Conservation (phyloP, 495 filamentous ascomycete genomes). For the Penicillium longicatenatum region DNA sequence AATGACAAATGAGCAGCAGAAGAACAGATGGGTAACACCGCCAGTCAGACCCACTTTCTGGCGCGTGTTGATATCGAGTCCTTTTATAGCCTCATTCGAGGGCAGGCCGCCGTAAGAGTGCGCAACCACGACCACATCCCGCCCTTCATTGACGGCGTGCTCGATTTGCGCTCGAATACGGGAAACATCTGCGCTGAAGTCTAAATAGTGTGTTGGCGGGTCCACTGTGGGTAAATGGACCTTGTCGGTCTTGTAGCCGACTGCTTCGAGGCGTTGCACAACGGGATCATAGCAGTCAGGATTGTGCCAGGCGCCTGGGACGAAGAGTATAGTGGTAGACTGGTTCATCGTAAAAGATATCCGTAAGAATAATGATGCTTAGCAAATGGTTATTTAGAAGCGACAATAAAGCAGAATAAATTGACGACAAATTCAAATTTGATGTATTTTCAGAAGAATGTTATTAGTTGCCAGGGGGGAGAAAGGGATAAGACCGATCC, state of each 20-base stretch:
- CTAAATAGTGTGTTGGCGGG: neutral
- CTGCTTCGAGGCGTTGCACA: conserved; percentile 31
- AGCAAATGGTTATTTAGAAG: too few relatives aligned
- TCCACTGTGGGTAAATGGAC: conserved; percentile 22
- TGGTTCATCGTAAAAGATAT: neutral
- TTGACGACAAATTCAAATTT: too few relatives aligned
- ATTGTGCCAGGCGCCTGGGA: conserved; percentile 52
- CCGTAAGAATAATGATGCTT: too few relatives aligned
- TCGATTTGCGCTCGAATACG: conserved; percentile 15
- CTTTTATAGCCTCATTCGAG: conserved; percentile 42
- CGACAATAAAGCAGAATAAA: too few relatives aligned
- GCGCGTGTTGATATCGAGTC: conserved; percentile 35
- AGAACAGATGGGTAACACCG: conserved; percentile 43
- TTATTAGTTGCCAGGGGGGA: neutral
- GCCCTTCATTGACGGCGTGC: conserved; percentile 25
- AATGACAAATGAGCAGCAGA: conserved; percentile 35
- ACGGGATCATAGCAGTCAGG: conserved; percentile 36
- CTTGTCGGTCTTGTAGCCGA: conserved; percentile 38
- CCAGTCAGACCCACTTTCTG: conserved; percentile 31
- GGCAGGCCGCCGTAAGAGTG: conserved; percentile 43
- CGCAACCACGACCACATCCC: conserved; percentile 42
- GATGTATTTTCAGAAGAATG: neutral
- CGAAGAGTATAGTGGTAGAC: conserved; percentile 36
- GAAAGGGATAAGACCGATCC: neutral
- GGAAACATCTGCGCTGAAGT: conserved; percentile 1